Evolutionary conservation across 164 flowering plant genomes (phyloP).

Genomic region (Pachysandra terminalis): DNA sequence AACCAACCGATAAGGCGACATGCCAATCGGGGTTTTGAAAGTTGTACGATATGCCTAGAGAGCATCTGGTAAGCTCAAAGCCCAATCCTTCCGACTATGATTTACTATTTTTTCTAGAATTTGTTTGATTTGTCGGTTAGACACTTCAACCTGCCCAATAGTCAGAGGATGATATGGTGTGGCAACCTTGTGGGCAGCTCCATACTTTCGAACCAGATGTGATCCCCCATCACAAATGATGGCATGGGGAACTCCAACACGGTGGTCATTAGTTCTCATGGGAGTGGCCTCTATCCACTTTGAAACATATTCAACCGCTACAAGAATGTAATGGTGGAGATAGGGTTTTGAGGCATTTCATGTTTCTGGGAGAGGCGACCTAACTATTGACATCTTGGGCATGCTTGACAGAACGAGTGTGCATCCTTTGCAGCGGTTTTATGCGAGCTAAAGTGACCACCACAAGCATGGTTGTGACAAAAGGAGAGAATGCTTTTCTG

Average conservation of each 20-base stretch:
- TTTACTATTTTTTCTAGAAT: conserved; percentile 1
- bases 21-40: too few relatives aligned
- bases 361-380: not conserved
- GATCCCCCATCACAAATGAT: conserved; percentile 3
- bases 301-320: too few relatives aligned
- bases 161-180: not conserved
- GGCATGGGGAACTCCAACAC: not conserved
- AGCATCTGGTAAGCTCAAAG: not conserved
- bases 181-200: not conserved
- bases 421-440: conserved; percentile 4
- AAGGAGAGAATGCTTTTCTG: not conserved
- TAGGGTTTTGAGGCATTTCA: not conserved
- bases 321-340: not conserved
- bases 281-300: too few relatives aligned
- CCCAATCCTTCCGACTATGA: not conserved
- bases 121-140: too few relatives aligned
- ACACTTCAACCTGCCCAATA: not conserved
- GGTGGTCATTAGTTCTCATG: not conserved
- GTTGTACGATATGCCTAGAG: not conserved
- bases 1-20: too few relatives aligned
- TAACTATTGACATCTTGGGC: not conserved
- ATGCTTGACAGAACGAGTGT: not conserved
- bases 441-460: not conserved
- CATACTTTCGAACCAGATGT: not conserved
- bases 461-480: too few relatives aligned